phyloP scores from a whole-genome alignment of 176 grass and related monocot genomes.

The Leersia perrieri region DNA sequence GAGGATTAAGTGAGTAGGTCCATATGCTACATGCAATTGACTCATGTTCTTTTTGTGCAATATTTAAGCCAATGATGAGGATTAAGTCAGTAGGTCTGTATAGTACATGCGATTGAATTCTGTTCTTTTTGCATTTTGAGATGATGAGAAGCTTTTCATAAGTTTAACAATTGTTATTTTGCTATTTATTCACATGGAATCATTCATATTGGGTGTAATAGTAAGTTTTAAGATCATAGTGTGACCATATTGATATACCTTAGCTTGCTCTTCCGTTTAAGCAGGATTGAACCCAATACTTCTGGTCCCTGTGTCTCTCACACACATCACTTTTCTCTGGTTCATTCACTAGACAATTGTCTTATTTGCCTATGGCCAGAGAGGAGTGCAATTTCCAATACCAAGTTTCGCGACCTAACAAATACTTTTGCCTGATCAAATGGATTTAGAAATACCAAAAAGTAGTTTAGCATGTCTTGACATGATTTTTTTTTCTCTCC shows the following conservation, averaged over 20 bases:
- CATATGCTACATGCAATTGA: neutral
- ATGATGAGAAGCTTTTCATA: neutral
- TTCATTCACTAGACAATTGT: neutral
- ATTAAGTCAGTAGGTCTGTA: neutral
- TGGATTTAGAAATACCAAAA: neutral
- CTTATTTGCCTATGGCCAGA: neutral
- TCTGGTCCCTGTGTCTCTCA: too few species aligned
- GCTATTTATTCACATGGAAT: neutral
- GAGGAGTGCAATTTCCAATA: neutral
- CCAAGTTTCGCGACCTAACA: neutral
- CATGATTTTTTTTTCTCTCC: neutral
- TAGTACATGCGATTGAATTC: neutral
- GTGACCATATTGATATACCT: neutral
- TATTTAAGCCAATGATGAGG: constrained; percentile 3
- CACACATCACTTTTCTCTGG: neutral
- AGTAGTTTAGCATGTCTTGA: neutral
- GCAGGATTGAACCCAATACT: neutral
- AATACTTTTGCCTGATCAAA: neutral
- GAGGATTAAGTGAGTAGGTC: neutral
- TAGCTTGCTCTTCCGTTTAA: neutral
- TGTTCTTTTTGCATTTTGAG: neutral
- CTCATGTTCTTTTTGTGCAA: neutral
- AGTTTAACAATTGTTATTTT: constrained; percentile 3
- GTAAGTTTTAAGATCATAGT: neutral
- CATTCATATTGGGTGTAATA: neutral